phyloP scores from a whole-genome alignment of 306 rosid species.

The Cotoneaster glaucophyllus region DNA sequence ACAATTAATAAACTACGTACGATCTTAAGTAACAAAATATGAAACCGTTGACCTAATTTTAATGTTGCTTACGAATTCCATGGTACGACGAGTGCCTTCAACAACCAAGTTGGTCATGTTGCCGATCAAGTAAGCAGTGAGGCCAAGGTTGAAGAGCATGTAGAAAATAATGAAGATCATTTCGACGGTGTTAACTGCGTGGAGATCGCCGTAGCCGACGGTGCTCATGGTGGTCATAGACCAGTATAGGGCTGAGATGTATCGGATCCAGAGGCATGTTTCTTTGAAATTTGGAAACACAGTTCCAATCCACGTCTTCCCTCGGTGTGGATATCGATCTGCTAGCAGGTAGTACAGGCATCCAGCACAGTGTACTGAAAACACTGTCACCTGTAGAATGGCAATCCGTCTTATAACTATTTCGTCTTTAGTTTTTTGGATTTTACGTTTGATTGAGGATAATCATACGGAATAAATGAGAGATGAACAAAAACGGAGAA shows the following conservation, averaged over 20 bases:
- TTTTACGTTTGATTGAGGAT: no score
- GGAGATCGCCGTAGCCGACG: slow-evolving; percentile 93
- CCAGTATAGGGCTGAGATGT: slow-evolving; percentile 82
- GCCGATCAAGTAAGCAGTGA: slow-evolving; percentile 92
- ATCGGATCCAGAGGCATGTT: slow-evolving; percentile 57
- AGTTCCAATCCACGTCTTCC: slow-evolving; percentile 85
- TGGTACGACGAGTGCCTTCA: slow-evolving; percentile 90
- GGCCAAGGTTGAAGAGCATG: slow-evolving; percentile 94
- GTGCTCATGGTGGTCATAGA: slow-evolving; percentile 93
- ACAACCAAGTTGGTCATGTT: slow-evolving; percentile 97
- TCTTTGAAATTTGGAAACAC: slow-evolving; percentile 59
- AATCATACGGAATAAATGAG: no score
- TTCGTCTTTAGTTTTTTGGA: no score
- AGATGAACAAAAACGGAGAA: no score
- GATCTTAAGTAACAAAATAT: no score
- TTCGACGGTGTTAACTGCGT: slow-evolving; percentile 72
- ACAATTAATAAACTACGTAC: no score
- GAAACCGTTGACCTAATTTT: not conserved
- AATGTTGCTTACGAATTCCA: slow-evolving; percentile 68
- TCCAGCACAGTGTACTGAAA: slow-evolving; percentile 73
- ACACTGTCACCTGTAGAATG: slow-evolving; percentile 51
- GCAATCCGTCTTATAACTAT: no score
- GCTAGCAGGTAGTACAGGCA: slow-evolving; percentile 84
- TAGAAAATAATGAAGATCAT: slow-evolving; percentile 81
- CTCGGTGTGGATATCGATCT: slow-evolving; percentile 55